These are phyloP conservation scores for Scutellaria barbata DNA, from an alignment of 257 asterid species.

Conservation along the genomic window DNA sequence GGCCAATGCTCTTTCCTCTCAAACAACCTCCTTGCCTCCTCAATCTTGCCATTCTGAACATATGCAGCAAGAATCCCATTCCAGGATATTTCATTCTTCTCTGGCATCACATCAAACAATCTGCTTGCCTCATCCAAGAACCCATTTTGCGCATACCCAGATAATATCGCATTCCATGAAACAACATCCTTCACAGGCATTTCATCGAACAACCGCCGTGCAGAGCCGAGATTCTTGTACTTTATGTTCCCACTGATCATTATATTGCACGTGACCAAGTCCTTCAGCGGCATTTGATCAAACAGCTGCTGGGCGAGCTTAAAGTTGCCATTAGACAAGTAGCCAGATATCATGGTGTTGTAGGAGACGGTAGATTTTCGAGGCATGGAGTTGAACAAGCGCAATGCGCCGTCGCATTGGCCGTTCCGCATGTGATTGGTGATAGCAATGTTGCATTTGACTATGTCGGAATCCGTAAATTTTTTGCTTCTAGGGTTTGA, in stretches of 20 bases:
- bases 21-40: slow-evolving; percentile 79
- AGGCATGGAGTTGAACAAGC: slow-evolving; percentile 75
- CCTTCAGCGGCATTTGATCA: slow-evolving; percentile 69
- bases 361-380: slow-evolving; percentile 70
- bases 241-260: slow-evolving; percentile 74
- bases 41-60: slow-evolving; percentile 81
- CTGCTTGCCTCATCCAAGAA: slow-evolving; percentile 75
- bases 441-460: slow-evolving; percentile 71
- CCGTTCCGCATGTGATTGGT: slow-evolving; percentile 78
- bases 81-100: slow-evolving; percentile 90
- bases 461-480: slow-evolving; percentile 56
- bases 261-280: slow-evolving; percentile 75
- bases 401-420: slow-evolving; percentile 63
- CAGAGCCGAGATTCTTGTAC: slow-evolving; percentile 67
- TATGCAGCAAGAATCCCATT: slow-evolving; percentile 87
- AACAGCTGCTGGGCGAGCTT: slow-evolving; percentile 64
- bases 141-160: slow-evolving; percentile 90
- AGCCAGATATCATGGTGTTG: slow-evolving; percentile 87
- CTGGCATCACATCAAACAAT: slow-evolving; percentile 71
- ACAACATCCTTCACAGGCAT: slow-evolving; percentile 84
- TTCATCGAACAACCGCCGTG: slow-evolving; percentile 68
- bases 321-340: slow-evolving; percentile 54
- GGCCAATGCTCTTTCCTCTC: slow-evolving; percentile 72
- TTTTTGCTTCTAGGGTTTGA: slow-evolving; percentile 26
- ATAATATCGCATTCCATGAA: slow-evolving; percentile 86